These are phyloP conservation scores for Botrytis medusae DNA, from an alignment of 2,329 filamentous ascomycete genomes.

Conservation along the genomic window DNA sequence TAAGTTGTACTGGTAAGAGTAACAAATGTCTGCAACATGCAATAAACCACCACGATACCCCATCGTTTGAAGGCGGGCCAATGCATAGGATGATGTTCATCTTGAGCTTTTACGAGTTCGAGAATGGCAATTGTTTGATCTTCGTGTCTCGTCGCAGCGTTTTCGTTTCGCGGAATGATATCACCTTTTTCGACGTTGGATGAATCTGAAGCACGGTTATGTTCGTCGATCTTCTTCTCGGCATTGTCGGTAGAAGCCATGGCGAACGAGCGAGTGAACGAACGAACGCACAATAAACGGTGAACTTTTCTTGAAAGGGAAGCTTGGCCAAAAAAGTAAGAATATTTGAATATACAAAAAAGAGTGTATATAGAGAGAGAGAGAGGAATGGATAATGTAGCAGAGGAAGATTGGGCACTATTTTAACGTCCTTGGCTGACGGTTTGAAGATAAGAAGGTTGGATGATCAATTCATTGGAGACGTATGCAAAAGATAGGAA, in stretches of 20 bases:
- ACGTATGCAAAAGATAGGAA: neutral
- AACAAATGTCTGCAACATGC: conserved; percentile 42
- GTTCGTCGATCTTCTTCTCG: conserved; percentile 18
- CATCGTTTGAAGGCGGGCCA: conserved; percentile 35
- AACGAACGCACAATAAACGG: conserved; percentile 2
- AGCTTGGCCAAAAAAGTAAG: conserved; percentile 4
- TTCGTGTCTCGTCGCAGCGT: conserved; percentile 18
- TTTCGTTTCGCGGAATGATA: conserved; percentile 14
- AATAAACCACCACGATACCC: conserved; percentile 32
- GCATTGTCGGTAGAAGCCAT: conserved; percentile 19
- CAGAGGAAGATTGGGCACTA: conserved; percentile 11
- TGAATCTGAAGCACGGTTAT: conserved; percentile 7
- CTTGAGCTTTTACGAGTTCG: conserved; percentile 33
- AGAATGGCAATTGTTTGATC: conserved; percentile 31
- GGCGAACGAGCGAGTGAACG: conserved; percentile 1
- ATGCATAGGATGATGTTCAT: conserved; percentile 36
- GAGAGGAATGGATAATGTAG: neutral
- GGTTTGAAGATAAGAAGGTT: neutral
- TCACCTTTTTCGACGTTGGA: conserved; percentile 15
- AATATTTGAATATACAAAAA: neutral
- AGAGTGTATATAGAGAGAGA: neutral
- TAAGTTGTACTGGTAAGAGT: conserved; percentile 36
- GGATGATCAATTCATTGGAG: conserved; percentile 12
- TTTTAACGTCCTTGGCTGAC: conserved; percentile 22
- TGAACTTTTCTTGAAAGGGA: conserved; percentile 1